Evolutionary conservation across 805 yeast species (phyloP).

Genomic region (Candida argentea): DNA sequence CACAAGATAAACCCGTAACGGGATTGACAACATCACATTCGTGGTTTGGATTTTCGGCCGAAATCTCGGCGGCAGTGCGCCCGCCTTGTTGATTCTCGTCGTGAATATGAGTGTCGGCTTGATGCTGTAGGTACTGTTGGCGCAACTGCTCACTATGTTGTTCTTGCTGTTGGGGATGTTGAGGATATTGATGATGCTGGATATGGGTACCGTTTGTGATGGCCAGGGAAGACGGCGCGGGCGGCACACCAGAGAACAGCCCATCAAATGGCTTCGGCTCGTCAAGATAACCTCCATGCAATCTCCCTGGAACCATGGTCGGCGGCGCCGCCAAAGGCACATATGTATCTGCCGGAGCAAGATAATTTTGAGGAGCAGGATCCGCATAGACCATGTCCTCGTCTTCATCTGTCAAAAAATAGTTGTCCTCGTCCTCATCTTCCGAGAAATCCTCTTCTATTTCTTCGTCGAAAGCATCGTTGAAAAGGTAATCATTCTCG

Average conservation of each 20-base stretch:
- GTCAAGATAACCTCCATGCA: conserved; percentile 7
- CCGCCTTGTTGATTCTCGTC: conserved; percentile 2
- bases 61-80: conserved; percentile 21
- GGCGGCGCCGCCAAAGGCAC: background rate
- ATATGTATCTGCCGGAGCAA: background rate
- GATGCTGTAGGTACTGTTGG: no score
- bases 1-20: conserved; percentile 52
- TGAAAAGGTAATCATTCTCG: conserved; percentile 24
- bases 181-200: no score
- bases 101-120: background rate
- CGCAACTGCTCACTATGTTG: no score
- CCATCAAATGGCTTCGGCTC: conserved; percentile 4
- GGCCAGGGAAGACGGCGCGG: no score
- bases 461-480: conserved; percentile 30
- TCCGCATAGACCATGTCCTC: conserved; percentile 16
- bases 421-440: conserved; percentile 28
- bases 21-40: conserved; percentile 54
- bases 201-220: no score
- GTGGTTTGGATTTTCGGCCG: conserved; percentile 33
- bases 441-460: conserved; percentile 34
- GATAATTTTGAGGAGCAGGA: no score
- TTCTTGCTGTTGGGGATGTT: no score
- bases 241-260: no score
- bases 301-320: no score
- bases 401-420: conserved; percentile 25